phyloP scores from a whole-genome alignment of 441 rosid species.

The Theobroma grandiflorum region DNA sequence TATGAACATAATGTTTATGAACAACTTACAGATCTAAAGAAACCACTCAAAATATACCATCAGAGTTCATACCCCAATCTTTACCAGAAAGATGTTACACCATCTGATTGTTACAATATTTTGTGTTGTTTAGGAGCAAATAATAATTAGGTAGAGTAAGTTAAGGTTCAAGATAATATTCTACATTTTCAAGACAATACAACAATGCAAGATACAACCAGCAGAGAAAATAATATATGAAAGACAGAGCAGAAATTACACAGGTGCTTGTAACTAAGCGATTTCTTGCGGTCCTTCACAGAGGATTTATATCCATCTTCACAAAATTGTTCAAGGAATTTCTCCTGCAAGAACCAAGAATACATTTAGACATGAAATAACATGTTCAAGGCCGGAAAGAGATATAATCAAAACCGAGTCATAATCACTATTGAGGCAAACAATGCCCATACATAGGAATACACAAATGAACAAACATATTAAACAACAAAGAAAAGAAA shows the following conservation, averaged over 20 bases:
- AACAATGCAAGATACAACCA: neutral
- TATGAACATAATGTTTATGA: neutral
- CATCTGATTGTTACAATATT: neutral
- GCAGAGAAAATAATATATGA: neutral
- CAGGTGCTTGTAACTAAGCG: conserved; percentile 75
- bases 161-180: neutral
- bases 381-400: neutral
- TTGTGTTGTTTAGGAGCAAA: neutral
- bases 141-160: neutral
- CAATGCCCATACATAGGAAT: neutral
- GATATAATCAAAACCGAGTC: neutral
- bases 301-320: conserved; percentile 69
- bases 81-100: neutral
- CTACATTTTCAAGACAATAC: conserved; percentile 3
- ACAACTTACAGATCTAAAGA: neutral
- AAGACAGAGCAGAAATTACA: conserved; percentile 42
- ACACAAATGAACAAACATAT: neutral
- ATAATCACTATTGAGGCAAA: neutral
- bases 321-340: conserved; percentile 68
- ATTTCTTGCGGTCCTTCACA: conserved; percentile 61
- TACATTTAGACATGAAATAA: neutral
- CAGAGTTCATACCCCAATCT: conserved; percentile 3
- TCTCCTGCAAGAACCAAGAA: conserved; percentile 59
- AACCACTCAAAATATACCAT: neutral
- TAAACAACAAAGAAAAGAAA: neutral